Percentiles rank a stretch among this genome's conserved stretches.
phyloP scores from a whole-genome alignment of 2,329 filamentous ascomycete genomes.

The Trichoderma oligosporum region DNA sequence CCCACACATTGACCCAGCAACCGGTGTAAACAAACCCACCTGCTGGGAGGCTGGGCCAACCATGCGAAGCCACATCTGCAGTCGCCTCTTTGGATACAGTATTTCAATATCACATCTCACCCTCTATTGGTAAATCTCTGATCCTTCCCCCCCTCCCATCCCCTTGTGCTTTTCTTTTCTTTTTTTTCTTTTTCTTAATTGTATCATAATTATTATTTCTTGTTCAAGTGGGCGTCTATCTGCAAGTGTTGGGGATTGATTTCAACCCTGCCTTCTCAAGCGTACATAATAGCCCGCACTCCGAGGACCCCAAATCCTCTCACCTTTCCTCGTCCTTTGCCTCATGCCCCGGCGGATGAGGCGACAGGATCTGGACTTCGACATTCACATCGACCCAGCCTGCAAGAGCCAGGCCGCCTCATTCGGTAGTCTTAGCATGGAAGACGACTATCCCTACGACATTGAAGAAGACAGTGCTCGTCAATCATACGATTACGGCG shows the following conservation, averaged over 20 bases:
- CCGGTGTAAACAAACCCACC: slow-evolving; percentile 34
- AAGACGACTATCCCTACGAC: slow-evolving; percentile 17
- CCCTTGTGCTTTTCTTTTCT: not conserved
- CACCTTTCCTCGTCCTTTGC: slow-evolving; percentile 11
- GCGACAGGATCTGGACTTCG: slow-evolving; percentile 39
- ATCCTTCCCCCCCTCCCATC: not conserved
- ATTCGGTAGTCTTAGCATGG: slow-evolving; percentile 13
- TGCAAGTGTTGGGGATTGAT: not conserved
- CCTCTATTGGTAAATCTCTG: not conserved
- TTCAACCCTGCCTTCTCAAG: not conserved
- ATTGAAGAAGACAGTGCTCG: not conserved
- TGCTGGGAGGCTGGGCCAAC: slow-evolving; percentile 29
- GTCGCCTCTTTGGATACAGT: slow-evolving; percentile 4
- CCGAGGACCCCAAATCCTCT: not conserved
- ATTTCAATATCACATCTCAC: slow-evolving; percentile 14
- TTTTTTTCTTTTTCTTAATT: not conserved
- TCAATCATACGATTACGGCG: not conserved
- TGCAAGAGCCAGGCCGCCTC: slow-evolving; percentile 35
- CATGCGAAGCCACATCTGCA: slow-evolving; percentile 29
- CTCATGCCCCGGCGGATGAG: slow-evolving; percentile 9
- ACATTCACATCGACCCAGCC: slow-evolving; percentile 47
- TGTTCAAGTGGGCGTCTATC: not conserved
- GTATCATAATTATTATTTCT: not conserved
- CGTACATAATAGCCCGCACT: not conserved
- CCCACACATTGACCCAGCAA: slow-evolving; percentile 33